Percentiles rank a stretch among this genome's conserved stretches.
Conservation (phyloP, 257 asterid genomes). For the Primulina huaijiensis region DNA sequence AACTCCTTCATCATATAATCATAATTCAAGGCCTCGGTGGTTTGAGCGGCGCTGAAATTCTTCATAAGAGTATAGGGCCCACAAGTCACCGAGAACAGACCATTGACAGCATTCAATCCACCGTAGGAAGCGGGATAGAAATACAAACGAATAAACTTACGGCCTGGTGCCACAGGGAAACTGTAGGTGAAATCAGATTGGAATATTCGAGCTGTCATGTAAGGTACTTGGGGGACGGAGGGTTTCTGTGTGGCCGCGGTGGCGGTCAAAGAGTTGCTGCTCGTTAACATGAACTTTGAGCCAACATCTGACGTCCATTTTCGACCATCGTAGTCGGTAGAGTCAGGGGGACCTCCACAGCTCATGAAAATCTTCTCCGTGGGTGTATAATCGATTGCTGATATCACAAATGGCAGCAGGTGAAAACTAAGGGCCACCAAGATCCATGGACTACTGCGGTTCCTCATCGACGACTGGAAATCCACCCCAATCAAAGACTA, state of each 20-base stretch:
- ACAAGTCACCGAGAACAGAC: constrained; percentile 55
- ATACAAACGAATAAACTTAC: constrained; percentile 70
- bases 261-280: constrained; percentile 46
- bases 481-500: constrained; percentile 18
- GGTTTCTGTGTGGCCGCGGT: constrained; percentile 66
- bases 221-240: constrained; percentile 75
- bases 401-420: constrained; percentile 18
- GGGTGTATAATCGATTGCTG: constrained; percentile 55
- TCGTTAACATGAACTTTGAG: constrained; percentile 53
- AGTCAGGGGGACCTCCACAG: constrained; percentile 81
- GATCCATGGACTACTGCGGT: neutral
- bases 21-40: constrained; percentile 57
- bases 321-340: constrained; percentile 60
- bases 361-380: constrained; percentile 70
- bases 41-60: constrained; percentile 74
- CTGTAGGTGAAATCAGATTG: constrained; percentile 69
- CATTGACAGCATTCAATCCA: constrained; percentile 48
- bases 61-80: constrained; percentile 55
- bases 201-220: constrained; percentile 79
- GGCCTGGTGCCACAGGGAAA: constrained; percentile 80
- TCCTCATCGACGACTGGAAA: constrained; percentile 30
- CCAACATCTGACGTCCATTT: constrained; percentile 76
- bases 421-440: constrained; percentile 18
- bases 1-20: constrained; percentile 74
- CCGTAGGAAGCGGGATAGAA: constrained; percentile 76